A percentile compares a stretch with the other conserved stretches of the same genome.
phyloP scores from a whole-genome alignment of 257 asterid species.

The Ballota nigra region DNA sequence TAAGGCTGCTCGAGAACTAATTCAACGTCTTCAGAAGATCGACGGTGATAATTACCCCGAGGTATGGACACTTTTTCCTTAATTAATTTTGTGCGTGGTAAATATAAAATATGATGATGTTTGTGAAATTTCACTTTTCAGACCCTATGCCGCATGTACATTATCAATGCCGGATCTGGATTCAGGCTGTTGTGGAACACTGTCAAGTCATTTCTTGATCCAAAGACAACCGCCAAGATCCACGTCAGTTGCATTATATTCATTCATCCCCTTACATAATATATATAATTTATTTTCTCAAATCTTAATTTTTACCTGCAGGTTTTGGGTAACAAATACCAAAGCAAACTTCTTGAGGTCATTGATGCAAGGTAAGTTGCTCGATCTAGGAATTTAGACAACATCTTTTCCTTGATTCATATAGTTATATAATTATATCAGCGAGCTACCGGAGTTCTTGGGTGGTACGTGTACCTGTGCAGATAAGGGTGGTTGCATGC shows the following conservation, averaged over 20 bases:
- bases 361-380: conserved; percentile 75
- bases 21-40: conserved; percentile 79
- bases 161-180: conserved; percentile 98
- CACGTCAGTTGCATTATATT: conserved; percentile 48
- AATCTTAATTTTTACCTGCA: conserved; percentile 26
- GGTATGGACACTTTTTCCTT: too few species aligned
- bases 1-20: conserved; percentile 87
- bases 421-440: too few species aligned
- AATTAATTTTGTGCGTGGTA: too few species aligned
- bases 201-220: conserved; percentile 93
- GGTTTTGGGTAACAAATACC: conserved; percentile 94
- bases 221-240: conserved; percentile 94
- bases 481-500: conserved; percentile 89
- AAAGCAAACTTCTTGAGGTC: conserved; percentile 88
- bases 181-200: conserved; percentile 97
- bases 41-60: conserved; percentile 98
- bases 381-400: neutral
- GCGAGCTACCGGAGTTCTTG: conserved; percentile 94
- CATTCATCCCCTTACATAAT: too few species aligned
- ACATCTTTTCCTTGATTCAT: neutral
- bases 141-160: conserved; percentile 96
- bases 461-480: conserved; percentile 96
- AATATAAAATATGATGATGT: too few species aligned
- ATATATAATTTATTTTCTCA: neutral
- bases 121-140: too few species aligned